Evolutionary conservation across 306 rosid genomes (phyloP).

Genomic region (Argentina anserina): DNA sequence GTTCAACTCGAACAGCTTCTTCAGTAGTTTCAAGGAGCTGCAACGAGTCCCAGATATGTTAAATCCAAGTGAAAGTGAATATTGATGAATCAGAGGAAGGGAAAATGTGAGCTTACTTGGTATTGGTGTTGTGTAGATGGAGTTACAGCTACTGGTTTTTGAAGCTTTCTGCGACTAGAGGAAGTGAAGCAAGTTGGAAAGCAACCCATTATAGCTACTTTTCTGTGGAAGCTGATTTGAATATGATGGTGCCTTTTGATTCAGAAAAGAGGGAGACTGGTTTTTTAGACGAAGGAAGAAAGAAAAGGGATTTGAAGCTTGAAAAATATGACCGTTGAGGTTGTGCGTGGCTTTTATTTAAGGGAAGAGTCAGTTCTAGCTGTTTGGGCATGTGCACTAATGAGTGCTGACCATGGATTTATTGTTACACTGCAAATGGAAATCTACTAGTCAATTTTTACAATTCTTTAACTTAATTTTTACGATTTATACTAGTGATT

Average conservation of each 20-base stretch:
- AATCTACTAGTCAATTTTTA: too few species aligned
- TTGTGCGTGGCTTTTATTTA: conserved; percentile 7
- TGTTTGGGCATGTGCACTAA: background rate
- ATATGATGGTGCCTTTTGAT: conserved; percentile 30
- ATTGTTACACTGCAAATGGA: too few species aligned
- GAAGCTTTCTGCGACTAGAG: conserved; percentile 25
- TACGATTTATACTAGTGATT: too few species aligned
- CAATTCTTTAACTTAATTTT: too few species aligned
- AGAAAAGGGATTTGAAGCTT: conserved; percentile 20
- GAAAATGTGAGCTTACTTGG: conserved; percentile 21
- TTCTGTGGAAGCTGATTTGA: conserved; percentile 10
- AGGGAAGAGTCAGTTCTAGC: background rate
- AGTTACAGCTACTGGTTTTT: conserved; percentile 6
- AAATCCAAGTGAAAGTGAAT: background rate
- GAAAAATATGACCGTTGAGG: conserved; percentile 30
- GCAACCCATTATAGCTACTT: conserved; percentile 43
- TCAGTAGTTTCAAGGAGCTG: conserved; percentile 35
- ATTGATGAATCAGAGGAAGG: background rate
- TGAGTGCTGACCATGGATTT: too few species aligned
- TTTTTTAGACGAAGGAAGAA: background rate
- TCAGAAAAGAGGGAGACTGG: conserved; percentile 10
- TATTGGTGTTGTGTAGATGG: conserved; percentile 17
- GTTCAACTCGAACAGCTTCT: conserved; percentile 12
- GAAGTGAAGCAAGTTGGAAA: conserved; percentile 28
- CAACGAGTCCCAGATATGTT: background rate